Conservation (phyloP, 768 basidiomycete species). For the Leccinum fibrillosum region DNA sequence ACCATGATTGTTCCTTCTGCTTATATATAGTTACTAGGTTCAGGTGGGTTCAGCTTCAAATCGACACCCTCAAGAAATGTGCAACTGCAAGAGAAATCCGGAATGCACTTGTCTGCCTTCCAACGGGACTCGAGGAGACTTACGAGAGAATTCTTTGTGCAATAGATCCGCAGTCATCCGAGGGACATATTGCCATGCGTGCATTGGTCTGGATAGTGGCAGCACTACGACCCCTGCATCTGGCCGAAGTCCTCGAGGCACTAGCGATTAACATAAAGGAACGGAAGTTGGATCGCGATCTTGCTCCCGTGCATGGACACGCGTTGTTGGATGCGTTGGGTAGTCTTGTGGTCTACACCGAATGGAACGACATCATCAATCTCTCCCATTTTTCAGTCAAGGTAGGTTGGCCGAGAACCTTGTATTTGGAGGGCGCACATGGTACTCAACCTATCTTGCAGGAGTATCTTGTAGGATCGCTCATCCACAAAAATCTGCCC, state of each 20-base stretch:
- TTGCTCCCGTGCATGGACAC: neutral
- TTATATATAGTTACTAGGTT: constrained; percentile 9
- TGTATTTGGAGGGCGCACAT: neutral
- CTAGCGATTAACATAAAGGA: constrained; percentile 10
- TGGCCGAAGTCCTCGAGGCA: constrained; percentile 6
- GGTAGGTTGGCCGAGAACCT: neutral
- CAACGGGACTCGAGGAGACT: constrained; percentile 12
- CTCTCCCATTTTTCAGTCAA: constrained; percentile 20
- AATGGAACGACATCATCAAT: neutral
- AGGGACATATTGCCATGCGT: neutral
- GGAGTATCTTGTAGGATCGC: neutral
- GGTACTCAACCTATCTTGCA: neutral
- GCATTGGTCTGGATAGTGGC: constrained; percentile 16
- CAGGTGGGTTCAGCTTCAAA: constrained; percentile 18
- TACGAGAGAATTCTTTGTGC: constrained; percentile 16
- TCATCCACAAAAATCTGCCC: neutral
- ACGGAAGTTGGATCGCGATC: neutral
- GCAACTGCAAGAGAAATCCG: neutral
- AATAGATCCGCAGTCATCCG: neutral
- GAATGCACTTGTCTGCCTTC: constrained; percentile 8
- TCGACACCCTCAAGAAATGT: constrained; percentile 10
- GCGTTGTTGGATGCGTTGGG: constrained; percentile 6
- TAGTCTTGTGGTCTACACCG: constrained; percentile 11
- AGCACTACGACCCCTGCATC: constrained; percentile 3
- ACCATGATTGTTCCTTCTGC: neutral